Base-by-base conservation (phyloP, 2,329 filamentous ascomycete genomes). In the Endothia cerciana region DNA sequence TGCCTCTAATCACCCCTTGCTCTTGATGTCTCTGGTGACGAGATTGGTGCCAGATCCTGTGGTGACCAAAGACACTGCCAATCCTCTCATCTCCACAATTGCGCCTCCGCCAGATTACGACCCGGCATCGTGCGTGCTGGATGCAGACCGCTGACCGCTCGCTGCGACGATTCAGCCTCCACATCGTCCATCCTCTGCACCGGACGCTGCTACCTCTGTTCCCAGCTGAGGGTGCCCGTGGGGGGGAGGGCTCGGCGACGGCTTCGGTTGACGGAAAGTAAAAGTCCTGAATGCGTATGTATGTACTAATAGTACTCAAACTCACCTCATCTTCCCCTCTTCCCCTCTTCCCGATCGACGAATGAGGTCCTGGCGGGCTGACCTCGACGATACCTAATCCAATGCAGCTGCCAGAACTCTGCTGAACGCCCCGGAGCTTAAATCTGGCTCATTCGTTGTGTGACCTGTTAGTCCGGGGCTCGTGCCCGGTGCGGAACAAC, bases 41-140 rank as follows among this genome's bases (percentile, higher is more conserved):
- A 49, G 45, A 28, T 49, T 17, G 11, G 47, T 51, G 47, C 47
- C 47, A 28, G 47, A 17, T 51, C 47, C 10, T 4, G 25, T 13
- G 47, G 47, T 51, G 47, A 51, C 47, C n/a, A 51, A 22, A 51
- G 47, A 51, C 47, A 51, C 47, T 1, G 47, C 11, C 47, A 25
- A 17, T 51, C 47, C 47, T 51, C 47, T 51, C 47, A 51, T 51
- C 25, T 25, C 47, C 47, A 51, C 47, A 25, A 28, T 10, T 6
- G 33, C 6, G 33, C 6, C 33, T 10, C 6, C 33, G 33, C 33
- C 33, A 36, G 33, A 36, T 6, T 7, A 36, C 33, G 33, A 36
- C 5, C 33, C 33, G 33, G 33, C 33, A 10, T 10, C 33, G 6
- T 49, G 45, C 45, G 22, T 15, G 22, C n/a, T 49, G 11, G 5